Evolutionary conservation across 306 rosid species (phyloP), one percentile per base, ranked within the genome.

Genomic region (Lathyrus sativus): DNA sequence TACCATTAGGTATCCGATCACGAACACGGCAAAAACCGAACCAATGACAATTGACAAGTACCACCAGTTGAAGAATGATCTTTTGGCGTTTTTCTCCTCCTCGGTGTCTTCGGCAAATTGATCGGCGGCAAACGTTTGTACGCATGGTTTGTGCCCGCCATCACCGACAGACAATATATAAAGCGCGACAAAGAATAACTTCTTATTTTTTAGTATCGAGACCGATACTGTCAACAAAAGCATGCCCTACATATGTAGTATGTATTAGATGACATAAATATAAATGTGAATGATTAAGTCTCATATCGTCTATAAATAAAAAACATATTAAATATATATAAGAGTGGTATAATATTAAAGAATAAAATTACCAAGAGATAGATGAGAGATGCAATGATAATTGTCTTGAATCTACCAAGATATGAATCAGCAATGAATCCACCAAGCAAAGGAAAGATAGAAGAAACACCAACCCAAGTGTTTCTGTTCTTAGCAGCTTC

Each of bases 51-150:
- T 46, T 0, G 84, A 88, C 37, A 91, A 1, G 58, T 65, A 87
- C 95, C 96, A 90, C 91, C 89, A 87, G 12, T 90, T 90, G 78
- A 80, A 86, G 79, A 87, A 85, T 4, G 95, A 85, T 29, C 91
- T 85, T 74, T 90, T 87, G 35, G 43, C 72, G 13, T 68, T 67
- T 45, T 74, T 90, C 51, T 84, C 80, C 64, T 82, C 86, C 15
- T 68, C 31, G 1, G 91, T 60, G 53, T 74, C 82, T 4, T 90
- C 95, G 9, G 83, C 75, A 11, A 87, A 90, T 11, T 88, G 95
- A 51, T 88, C 95, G 39, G 96, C 96, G 2, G 95, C 96, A 13
- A 90, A 90, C 6, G 96, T 90, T 43, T 87, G 95, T 1, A 84
- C 96, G 8, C 95, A 87, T 0, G 96, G 96, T 70, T 71, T 83